phyloP scores from a whole-genome alignment of 352 stramenopile genomes.

The Aphanomyces astaci region DNA sequence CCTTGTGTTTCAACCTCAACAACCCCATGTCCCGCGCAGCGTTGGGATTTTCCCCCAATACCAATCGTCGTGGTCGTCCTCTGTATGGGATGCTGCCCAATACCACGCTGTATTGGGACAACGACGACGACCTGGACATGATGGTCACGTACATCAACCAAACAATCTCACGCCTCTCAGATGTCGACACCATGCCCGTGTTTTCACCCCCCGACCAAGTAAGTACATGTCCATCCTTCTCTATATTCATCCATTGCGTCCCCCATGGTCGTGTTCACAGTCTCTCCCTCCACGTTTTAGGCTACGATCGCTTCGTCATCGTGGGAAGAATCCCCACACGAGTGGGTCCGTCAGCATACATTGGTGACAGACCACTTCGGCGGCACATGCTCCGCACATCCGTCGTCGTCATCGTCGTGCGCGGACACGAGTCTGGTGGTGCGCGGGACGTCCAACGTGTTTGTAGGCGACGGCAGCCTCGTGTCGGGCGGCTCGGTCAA shows the following conservation, averaged over 20 bases:
- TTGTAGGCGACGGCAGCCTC: slow-evolving; percentile 49
- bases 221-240: neutral
- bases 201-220: neutral
- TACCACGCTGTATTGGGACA: slow-evolving; percentile 4
- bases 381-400: slow-evolving; percentile 56
- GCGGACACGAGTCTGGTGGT: slow-evolving; percentile 52
- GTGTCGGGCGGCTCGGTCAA: slow-evolving; percentile 58
- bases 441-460: slow-evolving; percentile 58
- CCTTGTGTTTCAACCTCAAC: slow-evolving; percentile 46
- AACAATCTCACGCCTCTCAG: neutral
- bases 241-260: no score
- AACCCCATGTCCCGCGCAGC: slow-evolving; percentile 45
- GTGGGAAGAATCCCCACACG: neutral
- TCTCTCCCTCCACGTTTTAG: neutral
- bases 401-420: slow-evolving; percentile 39
- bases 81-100: neutral
- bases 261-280: no score
- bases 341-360: slow-evolving; percentile 20
- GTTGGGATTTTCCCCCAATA: slow-evolving; percentile 31
- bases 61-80: neutral
- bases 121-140: slow-evolving; percentile 9
- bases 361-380: slow-evolving; percentile 52
- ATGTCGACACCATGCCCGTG: neutral
- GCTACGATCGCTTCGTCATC: neutral
- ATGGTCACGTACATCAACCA: slow-evolving; percentile 8